Evolutionary conservation across 2,329 filamentous ascomycete genomes (phyloP).

Genomic region (Ophiosphaerella narmari): DNA sequence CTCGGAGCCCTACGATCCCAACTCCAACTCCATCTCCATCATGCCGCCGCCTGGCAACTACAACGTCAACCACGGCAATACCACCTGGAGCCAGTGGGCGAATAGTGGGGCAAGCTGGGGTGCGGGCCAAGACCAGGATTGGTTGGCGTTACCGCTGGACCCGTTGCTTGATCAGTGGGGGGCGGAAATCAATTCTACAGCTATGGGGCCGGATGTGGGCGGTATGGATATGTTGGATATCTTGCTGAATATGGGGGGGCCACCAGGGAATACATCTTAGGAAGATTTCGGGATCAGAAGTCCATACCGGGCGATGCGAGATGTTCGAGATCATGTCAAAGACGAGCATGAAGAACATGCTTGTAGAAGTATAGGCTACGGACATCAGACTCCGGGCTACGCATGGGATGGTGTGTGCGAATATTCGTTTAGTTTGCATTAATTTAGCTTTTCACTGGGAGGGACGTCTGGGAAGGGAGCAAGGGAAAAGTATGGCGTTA

Average conservation of each 20-base stretch:
- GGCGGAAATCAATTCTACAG: slow-evolving; percentile 60
- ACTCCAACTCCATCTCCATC: slow-evolving; percentile 49
- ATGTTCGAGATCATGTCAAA: neutral
- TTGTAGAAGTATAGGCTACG: too few species aligned
- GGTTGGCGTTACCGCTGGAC: slow-evolving; percentile 66
- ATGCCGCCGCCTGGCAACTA: slow-evolving; percentile 54
- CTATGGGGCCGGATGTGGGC: slow-evolving; percentile 69
- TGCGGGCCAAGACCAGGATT: slow-evolving; percentile 53
- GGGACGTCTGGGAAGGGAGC: too few species aligned
- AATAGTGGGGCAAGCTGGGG: slow-evolving; percentile 23
- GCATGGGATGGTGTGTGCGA: too few species aligned
- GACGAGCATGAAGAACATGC: neutral
- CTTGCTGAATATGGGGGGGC: slow-evolving; percentile 47
- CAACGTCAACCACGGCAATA: slow-evolving; percentile 13
- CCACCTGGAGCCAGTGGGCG: slow-evolving; percentile 29
- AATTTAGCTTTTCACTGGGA: too few species aligned
- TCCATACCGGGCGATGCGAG: neutral
- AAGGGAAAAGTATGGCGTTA: neutral
- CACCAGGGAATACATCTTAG: slow-evolving; percentile 27
- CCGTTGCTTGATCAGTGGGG: slow-evolving; percentile 63
- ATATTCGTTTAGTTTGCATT: too few species aligned
- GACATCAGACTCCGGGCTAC: too few species aligned
- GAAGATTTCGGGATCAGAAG: too few species aligned
- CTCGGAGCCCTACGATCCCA: slow-evolving; percentile 51
- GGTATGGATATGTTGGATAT: slow-evolving; percentile 56